Base-by-base conservation (phyloP, 306 rosid species). In the Fragaria vesca region DNA sequence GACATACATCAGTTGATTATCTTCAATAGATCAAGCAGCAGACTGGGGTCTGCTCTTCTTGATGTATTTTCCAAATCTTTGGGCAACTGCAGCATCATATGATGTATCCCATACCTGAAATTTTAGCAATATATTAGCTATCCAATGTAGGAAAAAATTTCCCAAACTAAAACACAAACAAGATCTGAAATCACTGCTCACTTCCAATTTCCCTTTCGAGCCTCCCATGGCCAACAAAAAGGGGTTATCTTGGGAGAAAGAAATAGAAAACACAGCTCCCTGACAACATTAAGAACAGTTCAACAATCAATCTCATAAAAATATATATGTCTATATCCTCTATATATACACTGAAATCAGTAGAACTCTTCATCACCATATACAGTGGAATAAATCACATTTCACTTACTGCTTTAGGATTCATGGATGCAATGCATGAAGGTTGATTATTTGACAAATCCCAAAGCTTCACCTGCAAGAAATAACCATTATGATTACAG, bases 221-320 rank as follows among this genome's bases (percentile, higher is more conserved):
- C 99, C 99, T 80, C 97, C 98, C 11, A 95, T 83, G 24, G 96
- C 99, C 81, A 93, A 84, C 81, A 90, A 85, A 85, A 88, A 96
- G 8, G 97, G 98, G 72, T 83, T 81, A 86, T 96, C 99, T 76
- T 83, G 87, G 5, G 97, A 85, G 85, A 96, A 96, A 12, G 90
- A 79, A 81, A 90, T 38, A 26, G 89, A 85, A 82, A 91, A 95
- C 45, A 95, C 82, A 55, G 97, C 94, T 77, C 99, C 99, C 98
- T 95, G 81, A 18, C 62, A 74, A 24, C 45, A 83, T 66, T 70
- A 71, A 61, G 48, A 77, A 73, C 63, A 83, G 69, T 61, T 30
- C 74, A 43, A 80, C 68, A 83, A 65, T 73, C 66, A 73, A 58
- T 63, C 51, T 63, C 40, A 50, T 43, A 46, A 70, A 36, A 69